Evolutionary conservation across 129 eudicot genomes (phyloP), one percentile per base, ranked within the genome.

Genomic region (Centaurea solstitialis): DNA sequence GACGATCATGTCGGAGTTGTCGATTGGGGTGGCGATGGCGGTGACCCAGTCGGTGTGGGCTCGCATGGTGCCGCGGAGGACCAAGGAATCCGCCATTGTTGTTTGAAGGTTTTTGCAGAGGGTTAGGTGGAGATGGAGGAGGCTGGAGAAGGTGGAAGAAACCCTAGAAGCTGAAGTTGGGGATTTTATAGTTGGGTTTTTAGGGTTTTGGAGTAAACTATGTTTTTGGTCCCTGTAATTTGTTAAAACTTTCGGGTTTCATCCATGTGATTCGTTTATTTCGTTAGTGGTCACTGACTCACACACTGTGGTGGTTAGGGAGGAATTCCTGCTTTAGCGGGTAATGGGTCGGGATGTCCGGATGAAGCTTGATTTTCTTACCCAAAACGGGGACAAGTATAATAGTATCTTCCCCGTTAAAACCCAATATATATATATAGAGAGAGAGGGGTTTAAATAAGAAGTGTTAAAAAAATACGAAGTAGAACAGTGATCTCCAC

Each of bases 21-120:
- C 93, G 76, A 91, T 87, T 0, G 93, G 93, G 77, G 89, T 79
- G 39, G 91, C 97, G 78, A 89, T 91, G 26, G 97, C 97, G 22
- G 93, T 89, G 8, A 91, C 97, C 93, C 93, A 87, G 35, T 91
- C 93, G 59, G 97, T 89, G 91, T 91, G 97, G 68, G 91, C 93
- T 15, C 89, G 59, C 91, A 91, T 87, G 4, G 93, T 88, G 86
- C 96, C 96, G 73, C 96, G 89, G 21, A 91, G 84, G 9, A 81
- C 83, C 18, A 89, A 76, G 0, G 86, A 83, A 37, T 91, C 96
- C 66, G 87, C 88, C 94, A 90, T 90, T 45, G 67, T 33, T n/a
- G 21, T 7, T 53, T 23, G 7, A 26, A 2, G n/a, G n/a, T n/a
- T n/a, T n/a, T 22, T 22, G 10, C 20, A 50, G 62, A 57, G 22